Base-by-base conservation (phyloP, 495 filamentous ascomycete species). In the Penicillium paxilli region DNA sequence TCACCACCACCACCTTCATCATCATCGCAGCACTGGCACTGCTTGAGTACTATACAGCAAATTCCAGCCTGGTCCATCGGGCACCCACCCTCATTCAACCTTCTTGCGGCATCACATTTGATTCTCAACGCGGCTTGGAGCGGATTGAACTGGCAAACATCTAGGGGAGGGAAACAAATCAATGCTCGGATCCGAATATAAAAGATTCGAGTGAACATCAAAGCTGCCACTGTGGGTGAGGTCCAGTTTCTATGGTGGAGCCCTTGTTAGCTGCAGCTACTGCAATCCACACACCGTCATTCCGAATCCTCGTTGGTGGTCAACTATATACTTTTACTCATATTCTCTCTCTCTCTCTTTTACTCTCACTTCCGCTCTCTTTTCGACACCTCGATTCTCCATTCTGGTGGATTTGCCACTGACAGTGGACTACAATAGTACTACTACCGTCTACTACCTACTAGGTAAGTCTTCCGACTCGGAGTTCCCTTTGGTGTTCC, bases 21-120 rank as follows among this genome's bases (percentile, higher is more conserved):
- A 16, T n/a, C 17, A 37, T n/a, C 10, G 33, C 10, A 16, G 33
- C 14, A 37, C 33, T 37, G 7, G 1, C 10, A 32, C 4, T 47
- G 9, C 22, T 46, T 46, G 23, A 30, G 19, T 47, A 19, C 17
- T 47, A 14, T 33, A 3, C 10, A 32, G 5, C 4, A 25, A 20
- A 52, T 57, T 57, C 35, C 2, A 57, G 52, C 54, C 48, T 41
- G 48, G 54, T 40, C 54, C 48, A 51, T 57, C 48, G 54, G 54
- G 54, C 54, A 52, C 44, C 11, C 47, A 26, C n/a, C 19, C 41
- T 50, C 22, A 7, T 14, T 24, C 19, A 21, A 23, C 20, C 8
- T 23, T 30, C 20, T 41, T 42, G 33, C 9, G 5, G 38, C 38
- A 42, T 49, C 9, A 14, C 12, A 49, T 47, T 54, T 44, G 23